Evolutionary conservation across 441 rosid species (phyloP).

Genomic region (Cnidoscolus chayamansa): DNA sequence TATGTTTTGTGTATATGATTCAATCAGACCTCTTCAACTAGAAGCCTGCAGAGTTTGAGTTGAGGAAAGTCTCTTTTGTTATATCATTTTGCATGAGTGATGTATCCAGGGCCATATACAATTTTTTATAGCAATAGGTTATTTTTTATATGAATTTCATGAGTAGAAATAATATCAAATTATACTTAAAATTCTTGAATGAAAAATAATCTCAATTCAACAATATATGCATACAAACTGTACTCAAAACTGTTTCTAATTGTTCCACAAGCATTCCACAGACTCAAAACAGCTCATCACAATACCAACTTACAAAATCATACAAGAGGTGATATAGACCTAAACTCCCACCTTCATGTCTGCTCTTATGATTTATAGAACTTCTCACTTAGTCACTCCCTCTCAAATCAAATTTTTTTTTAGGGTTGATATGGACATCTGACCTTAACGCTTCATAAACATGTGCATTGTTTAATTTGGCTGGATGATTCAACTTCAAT

Average conservation of each 20-base stretch:
- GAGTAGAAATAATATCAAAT: not conserved
- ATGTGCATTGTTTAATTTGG: conserved; percentile 11
- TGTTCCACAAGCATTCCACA: conserved; percentile 21
- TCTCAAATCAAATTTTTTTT: conserved; percentile 14
- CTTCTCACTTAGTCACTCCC: not conserved
- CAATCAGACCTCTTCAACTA: too few species aligned
- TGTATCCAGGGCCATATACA: too few species aligned
- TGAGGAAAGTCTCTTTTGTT: too few species aligned
- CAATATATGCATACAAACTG: conserved; percentile 27
- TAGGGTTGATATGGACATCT: conserved; percentile 20
- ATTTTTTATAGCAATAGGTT: too few species aligned
- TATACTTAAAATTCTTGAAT: not conserved
- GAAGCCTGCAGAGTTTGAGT: too few species aligned
- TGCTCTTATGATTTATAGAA: conserved; percentile 3
- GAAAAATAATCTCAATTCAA: conserved; percentile 24
- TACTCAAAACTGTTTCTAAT: not conserved
- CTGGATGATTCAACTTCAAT: conserved; percentile 20
- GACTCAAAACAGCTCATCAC: conserved; percentile 29
- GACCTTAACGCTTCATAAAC: conserved; percentile 12
- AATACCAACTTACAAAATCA: conserved; percentile 24
- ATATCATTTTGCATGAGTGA: too few species aligned
- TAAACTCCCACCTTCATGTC: conserved; percentile 19
- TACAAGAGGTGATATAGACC: conserved; percentile 19
- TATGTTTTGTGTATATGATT: too few species aligned
- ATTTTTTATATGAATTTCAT: too few species aligned